Base-by-base conservation (phyloP, 2,329 filamentous ascomycete genomes). In the Beauveria sp. region DNA sequence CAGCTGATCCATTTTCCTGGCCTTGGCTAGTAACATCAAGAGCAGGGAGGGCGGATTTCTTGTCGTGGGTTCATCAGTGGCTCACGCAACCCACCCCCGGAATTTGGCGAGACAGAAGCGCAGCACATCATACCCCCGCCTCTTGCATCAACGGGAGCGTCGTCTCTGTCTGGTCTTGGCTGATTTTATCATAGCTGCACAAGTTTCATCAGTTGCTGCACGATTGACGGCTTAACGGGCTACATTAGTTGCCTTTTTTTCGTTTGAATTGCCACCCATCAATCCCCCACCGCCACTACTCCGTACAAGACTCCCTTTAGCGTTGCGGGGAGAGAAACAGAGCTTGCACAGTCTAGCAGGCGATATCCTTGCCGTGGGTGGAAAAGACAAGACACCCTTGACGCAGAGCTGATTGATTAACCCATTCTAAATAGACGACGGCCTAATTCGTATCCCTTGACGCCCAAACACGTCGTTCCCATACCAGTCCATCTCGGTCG, bases 111-210 rank as follows among this genome's bases (percentile, higher is more conserved):
- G 38, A 40, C 14, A n/a, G 28, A n/a, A 20, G 45, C 9, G 30
- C 10, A 59, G 57, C 49, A 60, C 58, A 54, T 60, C 58, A 60
- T 60, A 45, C 22, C 50, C 49, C 50, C 58, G 50, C 58, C 40
- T 53, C 58, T 60, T 60, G 58, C 58, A 60, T 60, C 58, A 60
- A 24, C 57, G 24, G 26, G 5, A 50, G 45, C 55, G 28, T 42
- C 55, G 6, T 38, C 20, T 38, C 45, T 49, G 43, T 53, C 50
- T 26, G 20, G 16, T 2, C 22, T 10, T 26, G 52, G 38, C 34
- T 45, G 6, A 10, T 45, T 30, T 40, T 12, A 12, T 20, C 16
- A 43, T n/a, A 43, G 18, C 53, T 45, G 40, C 40, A 20, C 20
- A 10, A 45, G 53, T 45, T 55, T 50, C 45, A 58, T 50, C 55